These are phyloP conservation scores for Adansonia madagascariensis DNA, from an alignment of 441 rosid genomes.

Conservation along the genomic window DNA sequence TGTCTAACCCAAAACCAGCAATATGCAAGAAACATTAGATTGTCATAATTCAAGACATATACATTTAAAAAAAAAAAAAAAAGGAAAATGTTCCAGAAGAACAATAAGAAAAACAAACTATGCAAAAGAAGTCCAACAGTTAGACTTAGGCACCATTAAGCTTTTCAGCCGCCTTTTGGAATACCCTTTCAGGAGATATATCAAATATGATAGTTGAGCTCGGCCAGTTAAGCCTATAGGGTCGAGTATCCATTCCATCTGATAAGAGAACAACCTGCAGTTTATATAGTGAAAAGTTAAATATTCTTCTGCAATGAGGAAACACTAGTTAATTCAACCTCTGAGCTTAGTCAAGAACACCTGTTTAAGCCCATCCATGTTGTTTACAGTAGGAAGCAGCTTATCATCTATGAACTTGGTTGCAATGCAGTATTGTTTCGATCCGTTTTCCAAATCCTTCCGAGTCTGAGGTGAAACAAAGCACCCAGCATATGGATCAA, in stretches of 20 bases:
- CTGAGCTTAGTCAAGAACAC: slow-evolving; percentile 25
- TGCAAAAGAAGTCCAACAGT: slow-evolving; percentile 18
- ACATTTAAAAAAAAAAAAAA: background rate
- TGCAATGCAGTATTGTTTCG: slow-evolving; percentile 71
- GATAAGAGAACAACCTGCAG: slow-evolving; percentile 86
- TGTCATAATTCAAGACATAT: slow-evolving; percentile 13
- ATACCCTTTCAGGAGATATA: slow-evolving; percentile 69
- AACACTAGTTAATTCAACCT: slow-evolving; percentile 8
- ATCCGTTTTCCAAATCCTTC: slow-evolving; percentile 48
- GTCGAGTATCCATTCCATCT: slow-evolving; percentile 96
- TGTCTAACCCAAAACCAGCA: slow-evolving; percentile 19
- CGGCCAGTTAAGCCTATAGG: slow-evolving; percentile 91
- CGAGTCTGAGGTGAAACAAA: slow-evolving; percentile 52
- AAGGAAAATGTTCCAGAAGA: background rate
- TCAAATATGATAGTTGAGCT: slow-evolving; percentile 80
- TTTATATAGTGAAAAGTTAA: slow-evolving; percentile 26
- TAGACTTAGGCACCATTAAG: slow-evolving; percentile 57
- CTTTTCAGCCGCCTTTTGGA: slow-evolving; percentile 55
- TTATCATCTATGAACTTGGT: slow-evolving; percentile 87
- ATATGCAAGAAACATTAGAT: slow-evolving; percentile 15
- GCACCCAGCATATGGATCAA: slow-evolving; percentile 91
- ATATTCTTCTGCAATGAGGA: slow-evolving; percentile 1
- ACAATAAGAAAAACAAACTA: background rate
- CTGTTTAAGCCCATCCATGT: slow-evolving; percentile 83
- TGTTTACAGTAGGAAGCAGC: slow-evolving; percentile 56